Conservation (phyloP, 441 rosid genomes). For the Arabidopsis hybrid region DNA sequence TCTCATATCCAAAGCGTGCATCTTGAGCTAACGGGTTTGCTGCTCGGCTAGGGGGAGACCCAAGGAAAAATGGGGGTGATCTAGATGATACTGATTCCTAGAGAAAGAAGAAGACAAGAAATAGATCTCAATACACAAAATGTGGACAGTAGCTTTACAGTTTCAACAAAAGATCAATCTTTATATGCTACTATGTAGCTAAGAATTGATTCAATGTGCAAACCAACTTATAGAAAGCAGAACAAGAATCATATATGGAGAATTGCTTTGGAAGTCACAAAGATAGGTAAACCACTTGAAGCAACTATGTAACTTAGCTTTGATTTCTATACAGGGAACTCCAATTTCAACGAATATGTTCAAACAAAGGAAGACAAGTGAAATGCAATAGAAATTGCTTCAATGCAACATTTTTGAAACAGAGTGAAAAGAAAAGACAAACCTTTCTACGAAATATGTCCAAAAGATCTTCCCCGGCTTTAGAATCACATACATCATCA, state of each 20-base stretch:
- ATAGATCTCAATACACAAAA: not conserved
- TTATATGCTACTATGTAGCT: not conserved
- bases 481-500: slow-evolving; percentile 43
- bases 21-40: slow-evolving; percentile 52
- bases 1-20: slow-evolving; percentile 51
- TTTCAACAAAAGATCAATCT: slow-evolving; percentile 10
- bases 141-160: not conserved
- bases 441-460: slow-evolving; percentile 51
- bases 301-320: not conserved
- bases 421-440: not conserved
- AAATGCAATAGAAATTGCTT: slow-evolving; percentile 5
- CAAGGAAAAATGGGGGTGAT: slow-evolving; percentile 51
- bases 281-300: not conserved
- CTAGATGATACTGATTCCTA: slow-evolving; percentile 39
- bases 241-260: not conserved
- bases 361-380: not conserved
- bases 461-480: slow-evolving; percentile 48
- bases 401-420: not conserved
- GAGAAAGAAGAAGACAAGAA: slow-evolving; percentile 12
- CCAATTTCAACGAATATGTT: too few relatives aligned
- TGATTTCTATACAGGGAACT: not conserved
- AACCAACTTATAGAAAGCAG: not conserved
- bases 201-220: not conserved
- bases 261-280: not conserved
- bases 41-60: slow-evolving; percentile 58